A percentile compares a stretch with the other conserved stretches of the same genome.
Evolutionary conservation across 1,284 basidiomycete species (phyloP).

Genomic region (Termitomyces sp.): DNA sequence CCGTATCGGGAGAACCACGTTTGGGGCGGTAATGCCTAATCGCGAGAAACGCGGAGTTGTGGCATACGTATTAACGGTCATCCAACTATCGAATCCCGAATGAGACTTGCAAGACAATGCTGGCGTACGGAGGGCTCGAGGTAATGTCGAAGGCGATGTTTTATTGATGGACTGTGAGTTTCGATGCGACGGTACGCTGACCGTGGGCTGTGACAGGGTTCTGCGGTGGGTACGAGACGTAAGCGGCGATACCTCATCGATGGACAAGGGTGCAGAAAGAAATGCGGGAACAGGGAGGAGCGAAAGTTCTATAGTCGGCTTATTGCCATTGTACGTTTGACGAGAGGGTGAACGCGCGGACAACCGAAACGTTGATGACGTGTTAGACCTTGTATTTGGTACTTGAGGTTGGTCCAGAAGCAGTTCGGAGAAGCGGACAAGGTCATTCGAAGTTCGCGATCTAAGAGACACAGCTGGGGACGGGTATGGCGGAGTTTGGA

Average conservation of each 20-base stretch:
- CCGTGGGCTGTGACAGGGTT: neutral
- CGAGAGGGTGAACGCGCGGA: neutral
- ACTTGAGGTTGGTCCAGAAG: neutral
- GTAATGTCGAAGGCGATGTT: neutral
- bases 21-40: constrained; percentile 32
- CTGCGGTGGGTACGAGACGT: neutral
- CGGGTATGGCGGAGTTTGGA: constrained; percentile 11
- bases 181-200: neutral
- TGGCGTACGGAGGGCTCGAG: constrained; percentile 1
- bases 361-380: neutral
- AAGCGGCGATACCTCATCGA: neutral
- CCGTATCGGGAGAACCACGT: constrained; percentile 41
- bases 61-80: constrained; percentile 31
- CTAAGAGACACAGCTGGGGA: constrained; percentile 7
- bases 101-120: constrained; percentile 11
- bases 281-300: neutral
- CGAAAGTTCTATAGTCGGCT: neutral
- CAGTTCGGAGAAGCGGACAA: constrained; percentile 9
- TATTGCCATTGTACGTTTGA: neutral
- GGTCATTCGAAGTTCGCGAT: neutral
- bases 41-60: constrained; percentile 42
- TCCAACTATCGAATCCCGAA: constrained; percentile 26
- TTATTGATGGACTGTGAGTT: neutral
- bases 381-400: neutral
- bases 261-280: neutral